Evolutionary conservation across 192 early-diverging fungal species (phyloP), one percentile per base, ranked within the genome.

Genomic region (Lunasporangiospora selenospora): DNA sequence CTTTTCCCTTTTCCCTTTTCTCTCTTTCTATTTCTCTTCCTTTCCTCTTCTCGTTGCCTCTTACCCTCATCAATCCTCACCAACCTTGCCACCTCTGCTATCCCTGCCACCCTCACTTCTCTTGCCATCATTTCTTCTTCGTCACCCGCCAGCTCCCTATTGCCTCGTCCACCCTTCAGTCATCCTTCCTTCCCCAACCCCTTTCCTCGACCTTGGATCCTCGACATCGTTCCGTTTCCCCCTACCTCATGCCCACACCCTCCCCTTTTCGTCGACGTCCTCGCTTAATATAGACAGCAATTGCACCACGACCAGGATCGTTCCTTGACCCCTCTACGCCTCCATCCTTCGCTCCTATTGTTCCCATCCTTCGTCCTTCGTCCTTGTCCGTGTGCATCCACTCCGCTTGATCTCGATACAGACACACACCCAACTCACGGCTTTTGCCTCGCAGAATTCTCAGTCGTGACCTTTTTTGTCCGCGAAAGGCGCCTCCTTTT

Each of bases 311-410:
- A 6, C 6, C 11, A 26, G 45, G 45, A 21, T 21, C 26, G 23
- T 21, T 27, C 18, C 45, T 19, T 38, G 37, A 15, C 37, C 15
- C 9, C 15, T 10, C 45, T 26, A 16, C 16, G 26, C 13, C 24
- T 18, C 16, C 21, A 26, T 13, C 1, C 15, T 13, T 27, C 13
- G 24, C 45, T 26, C 45, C 6, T 27, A 26, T 24, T 43, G 26
- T 43, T 56, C n/a, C n/a, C 27, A 43, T 56, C 40, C 54, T 56
- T 56, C 40, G 43, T 50, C 62, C 49, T 26, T 50, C 40, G 41
- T 48, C 59, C 40, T 53, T 51, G 16, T 53, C 45, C 46, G 29
- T 38, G 13, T 30, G n/a, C n/a, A n/a, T n/a, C n/a, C n/a, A n/a
- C n/a, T n/a, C n/a, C n/a, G n/a, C n/a, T n/a, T n/a, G n/a, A n/a